A percentile compares a stretch with the other conserved stretches of the same genome.
These are phyloP conservation scores for Heterobasidion occidentale DNA, from an alignment of 1,284 basidiomycete species.

Conservation along the genomic window DNA sequence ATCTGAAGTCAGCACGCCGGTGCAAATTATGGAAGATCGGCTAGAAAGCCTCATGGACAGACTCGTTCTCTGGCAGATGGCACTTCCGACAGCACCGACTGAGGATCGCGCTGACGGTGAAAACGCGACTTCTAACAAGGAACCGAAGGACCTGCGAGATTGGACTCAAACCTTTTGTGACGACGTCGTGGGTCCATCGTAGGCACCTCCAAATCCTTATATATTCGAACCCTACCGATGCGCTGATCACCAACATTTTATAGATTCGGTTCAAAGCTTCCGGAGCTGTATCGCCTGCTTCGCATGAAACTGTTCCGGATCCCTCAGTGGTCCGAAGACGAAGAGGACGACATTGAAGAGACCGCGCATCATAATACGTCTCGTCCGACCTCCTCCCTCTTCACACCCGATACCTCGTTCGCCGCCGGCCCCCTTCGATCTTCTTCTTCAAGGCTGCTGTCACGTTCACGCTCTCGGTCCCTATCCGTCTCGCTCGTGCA, in stretches of 20 bases:
- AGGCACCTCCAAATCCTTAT: conserved; percentile 18
- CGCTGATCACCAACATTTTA: not conserved
- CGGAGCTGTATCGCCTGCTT: conserved; percentile 48
- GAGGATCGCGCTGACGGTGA: conserved; percentile 19
- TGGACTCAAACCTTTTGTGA: conserved; percentile 69
- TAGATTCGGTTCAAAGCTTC: conserved; percentile 52
- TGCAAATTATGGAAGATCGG: conserved; percentile 33
- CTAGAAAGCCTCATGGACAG: conserved; percentile 72
- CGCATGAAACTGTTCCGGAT: conserved; percentile 56
- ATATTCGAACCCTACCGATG: not conserved
- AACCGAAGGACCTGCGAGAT: conserved; percentile 29
- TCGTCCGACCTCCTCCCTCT: conserved; percentile 13
- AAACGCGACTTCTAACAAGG: conserved; percentile 2
- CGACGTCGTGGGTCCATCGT: conserved; percentile 57
- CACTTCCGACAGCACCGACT: conserved; percentile 17
- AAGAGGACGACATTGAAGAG: conserved; percentile 10
- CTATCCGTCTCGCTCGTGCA: conserved; percentile 51
- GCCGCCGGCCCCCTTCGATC: conserved; percentile 2
- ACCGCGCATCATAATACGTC: conserved; percentile 14
- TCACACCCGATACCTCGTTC: conserved; percentile 6
- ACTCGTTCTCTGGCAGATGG: conserved; percentile 66
- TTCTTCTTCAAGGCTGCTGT: conserved; percentile 1
- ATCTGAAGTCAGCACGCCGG: conserved; percentile 5
- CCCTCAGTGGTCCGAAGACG: conserved; percentile 25
- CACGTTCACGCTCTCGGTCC: conserved; percentile 49